phyloP scores from a whole-genome alignment of 202 grass and related monocot species.

The Elaeis oleifera region DNA sequence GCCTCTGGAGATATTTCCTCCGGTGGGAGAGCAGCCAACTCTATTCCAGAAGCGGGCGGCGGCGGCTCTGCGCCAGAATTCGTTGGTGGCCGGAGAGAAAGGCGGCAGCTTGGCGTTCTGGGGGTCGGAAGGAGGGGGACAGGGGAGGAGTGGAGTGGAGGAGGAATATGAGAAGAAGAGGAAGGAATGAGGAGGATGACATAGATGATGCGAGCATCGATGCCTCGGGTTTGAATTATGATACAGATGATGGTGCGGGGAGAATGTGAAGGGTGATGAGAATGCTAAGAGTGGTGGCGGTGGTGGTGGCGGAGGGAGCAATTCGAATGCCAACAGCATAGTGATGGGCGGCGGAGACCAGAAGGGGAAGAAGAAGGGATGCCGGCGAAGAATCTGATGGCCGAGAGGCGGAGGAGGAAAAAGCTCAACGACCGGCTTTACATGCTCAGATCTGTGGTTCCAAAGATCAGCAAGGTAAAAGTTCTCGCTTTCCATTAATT shows the following conservation, averaged over 20 bases:
- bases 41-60: constrained; percentile 84
- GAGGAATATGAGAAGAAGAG: constrained; percentile 51
- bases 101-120: constrained; percentile 29
- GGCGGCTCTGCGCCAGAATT: constrained; percentile 56
- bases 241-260: constrained; percentile 13
- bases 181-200: constrained; percentile 67
- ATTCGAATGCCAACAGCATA: constrained; percentile 62
- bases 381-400: constrained; percentile 97
- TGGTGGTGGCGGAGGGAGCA: constrained; percentile 27
- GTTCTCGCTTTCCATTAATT: neutral
- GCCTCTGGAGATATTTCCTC: constrained; percentile 74
- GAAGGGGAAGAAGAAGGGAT: constrained; percentile 84
- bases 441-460: constrained; percentile 93
- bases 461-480: constrained; percentile 98
- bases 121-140: constrained; percentile 43
- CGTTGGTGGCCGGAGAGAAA: constrained; percentile 2
- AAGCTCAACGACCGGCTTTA: constrained; percentile 98
- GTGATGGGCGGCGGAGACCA: constrained; percentile 36
- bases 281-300: constrained; percentile 18
- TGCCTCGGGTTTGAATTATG: constrained; percentile 40
- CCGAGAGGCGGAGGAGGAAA: constrained; percentile 87
- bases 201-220: constrained; percentile 62
- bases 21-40: constrained; percentile 69
- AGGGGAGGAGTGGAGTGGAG: constrained; percentile 25
- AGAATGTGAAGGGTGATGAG: constrained; percentile 41